These are phyloP conservation scores for Neurospora sp. DNA, from an alignment of 2,329 filamentous ascomycete species.

Conservation along the genomic window DNA sequence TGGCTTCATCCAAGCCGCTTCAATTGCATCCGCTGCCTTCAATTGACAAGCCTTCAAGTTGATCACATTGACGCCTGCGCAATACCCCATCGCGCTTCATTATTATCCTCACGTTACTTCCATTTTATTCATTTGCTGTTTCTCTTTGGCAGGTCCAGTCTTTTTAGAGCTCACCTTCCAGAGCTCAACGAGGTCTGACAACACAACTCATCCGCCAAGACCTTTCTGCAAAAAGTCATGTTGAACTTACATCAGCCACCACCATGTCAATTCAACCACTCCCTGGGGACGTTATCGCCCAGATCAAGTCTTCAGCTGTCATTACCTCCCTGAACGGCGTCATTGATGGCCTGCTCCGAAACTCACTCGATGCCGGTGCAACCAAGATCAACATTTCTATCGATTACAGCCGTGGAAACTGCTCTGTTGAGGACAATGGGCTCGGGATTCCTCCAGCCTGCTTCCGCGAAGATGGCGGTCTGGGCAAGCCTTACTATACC, in stretches of 20 bases:
- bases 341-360: slow-evolving; percentile 64
- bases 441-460: slow-evolving; percentile 64
- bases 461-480: slow-evolving; percentile 59
- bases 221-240: slow-evolving; percentile 8
- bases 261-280: slow-evolving; percentile 59
- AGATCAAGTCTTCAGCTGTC: slow-evolving; percentile 76
- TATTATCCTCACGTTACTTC: neutral
- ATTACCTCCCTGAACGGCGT: slow-evolving; percentile 68
- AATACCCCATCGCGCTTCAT: neutral
- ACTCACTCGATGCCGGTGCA: slow-evolving; percentile 74
- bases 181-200: neutral
- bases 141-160: neutral
- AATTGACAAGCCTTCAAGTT: neutral
- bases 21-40: neutral
- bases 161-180: neutral
- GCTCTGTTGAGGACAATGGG: slow-evolving; percentile 78
- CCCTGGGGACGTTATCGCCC: slow-evolving; percentile 60
- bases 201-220: neutral
- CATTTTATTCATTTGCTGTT: neutral
- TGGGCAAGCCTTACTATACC: slow-evolving; percentile 68
- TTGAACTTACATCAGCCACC: slow-evolving; percentile 1
- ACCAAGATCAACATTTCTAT: slow-evolving; percentile 59
- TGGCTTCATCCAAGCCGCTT: neutral
- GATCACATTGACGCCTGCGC: neutral
- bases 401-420: slow-evolving; percentile 67